Percentiles rank a stretch among this genome's conserved stretches.
Conservation (phyloP, 176 grass and related monocot genomes). For the Musa acuminata region DNA sequence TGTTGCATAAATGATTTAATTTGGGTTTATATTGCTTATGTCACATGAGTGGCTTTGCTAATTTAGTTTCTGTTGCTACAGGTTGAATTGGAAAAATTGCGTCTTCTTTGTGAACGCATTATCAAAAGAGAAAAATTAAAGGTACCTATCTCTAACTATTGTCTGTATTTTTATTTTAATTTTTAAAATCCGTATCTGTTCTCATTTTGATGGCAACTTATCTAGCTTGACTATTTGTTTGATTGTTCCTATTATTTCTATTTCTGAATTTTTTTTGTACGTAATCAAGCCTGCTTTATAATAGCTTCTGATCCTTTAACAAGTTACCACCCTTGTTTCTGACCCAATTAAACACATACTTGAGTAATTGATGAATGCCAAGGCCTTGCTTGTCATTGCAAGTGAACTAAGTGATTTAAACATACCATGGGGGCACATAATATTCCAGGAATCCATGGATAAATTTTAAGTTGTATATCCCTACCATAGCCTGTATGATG, state of each 20-base stretch:
- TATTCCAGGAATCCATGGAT: too few relatives aligned
- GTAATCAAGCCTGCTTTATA: too few relatives aligned
- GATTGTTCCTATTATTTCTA: not conserved
- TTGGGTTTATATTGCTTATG: not conserved
- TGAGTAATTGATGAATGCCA: too few relatives aligned
- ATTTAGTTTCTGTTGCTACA: slow-evolving; percentile 24
- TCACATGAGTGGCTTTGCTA: slow-evolving; percentile 13
- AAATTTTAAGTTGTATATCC: too few relatives aligned
- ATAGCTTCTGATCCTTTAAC: too few relatives aligned
- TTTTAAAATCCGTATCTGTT: not conserved
- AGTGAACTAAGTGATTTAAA: too few relatives aligned
- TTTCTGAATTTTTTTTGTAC: not conserved
- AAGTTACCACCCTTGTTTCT: too few relatives aligned
- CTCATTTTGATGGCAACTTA: not conserved
- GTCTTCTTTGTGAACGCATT: slow-evolving; percentile 94
- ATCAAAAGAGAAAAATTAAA: slow-evolving; percentile 97
- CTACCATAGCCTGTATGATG: too few relatives aligned
- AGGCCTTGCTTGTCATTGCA: too few relatives aligned
- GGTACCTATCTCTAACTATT: slow-evolving; percentile 25
- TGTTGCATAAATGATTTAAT: not conserved
- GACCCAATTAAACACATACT: too few relatives aligned
- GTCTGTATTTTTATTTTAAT: not conserved
- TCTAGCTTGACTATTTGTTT: not conserved
- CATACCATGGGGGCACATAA: too few relatives aligned
- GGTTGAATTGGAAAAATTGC: slow-evolving; percentile 89